phyloP scores from a whole-genome alignment of 73 alveolate species.

The Paramecium sonneborni region DNA sequence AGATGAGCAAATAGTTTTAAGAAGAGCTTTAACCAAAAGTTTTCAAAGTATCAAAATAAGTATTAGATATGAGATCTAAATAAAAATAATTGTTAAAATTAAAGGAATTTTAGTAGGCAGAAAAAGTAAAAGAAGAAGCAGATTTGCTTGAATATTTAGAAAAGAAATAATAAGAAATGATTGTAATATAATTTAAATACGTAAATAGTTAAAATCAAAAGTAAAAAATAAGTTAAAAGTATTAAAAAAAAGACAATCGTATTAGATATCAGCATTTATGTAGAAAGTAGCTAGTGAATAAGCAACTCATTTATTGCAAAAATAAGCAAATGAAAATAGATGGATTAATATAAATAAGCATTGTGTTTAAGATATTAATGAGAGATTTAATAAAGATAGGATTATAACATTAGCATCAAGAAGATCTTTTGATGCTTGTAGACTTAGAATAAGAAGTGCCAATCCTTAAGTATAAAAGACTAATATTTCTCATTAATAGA shows the following conservation, averaged over 20 bases:
- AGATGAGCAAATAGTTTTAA: background rate
- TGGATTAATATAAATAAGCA: background rate
- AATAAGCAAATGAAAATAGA: background rate
- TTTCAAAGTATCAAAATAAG: background rate
- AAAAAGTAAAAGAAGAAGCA: constrained; percentile 1
- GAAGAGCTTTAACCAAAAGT: constrained; percentile 11
- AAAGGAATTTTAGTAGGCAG: background rate
- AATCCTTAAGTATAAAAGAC: background rate
- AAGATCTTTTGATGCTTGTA: background rate
- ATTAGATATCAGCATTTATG: constrained; percentile 17
- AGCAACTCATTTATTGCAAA: background rate
- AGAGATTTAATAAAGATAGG: background rate
- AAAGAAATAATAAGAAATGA: background rate
- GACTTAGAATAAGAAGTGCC: background rate
- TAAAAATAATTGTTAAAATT: background rate
- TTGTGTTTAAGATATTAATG: constrained; percentile 2
- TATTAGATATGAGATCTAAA: background rate
- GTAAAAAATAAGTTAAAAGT: background rate
- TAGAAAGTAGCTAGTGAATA: constrained; percentile 9
- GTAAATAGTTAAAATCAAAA: background rate
- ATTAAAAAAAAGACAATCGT: background rate
- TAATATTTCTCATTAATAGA: background rate
- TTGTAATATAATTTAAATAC: background rate
- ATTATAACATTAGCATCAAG: background rate
- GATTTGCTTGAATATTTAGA: background rate